A percentile compares a stretch with the other conserved stretches of the same genome.
phyloP scores from a whole-genome alignment of 768 basidiomycete genomes.

The Boletus speciosus region DNA sequence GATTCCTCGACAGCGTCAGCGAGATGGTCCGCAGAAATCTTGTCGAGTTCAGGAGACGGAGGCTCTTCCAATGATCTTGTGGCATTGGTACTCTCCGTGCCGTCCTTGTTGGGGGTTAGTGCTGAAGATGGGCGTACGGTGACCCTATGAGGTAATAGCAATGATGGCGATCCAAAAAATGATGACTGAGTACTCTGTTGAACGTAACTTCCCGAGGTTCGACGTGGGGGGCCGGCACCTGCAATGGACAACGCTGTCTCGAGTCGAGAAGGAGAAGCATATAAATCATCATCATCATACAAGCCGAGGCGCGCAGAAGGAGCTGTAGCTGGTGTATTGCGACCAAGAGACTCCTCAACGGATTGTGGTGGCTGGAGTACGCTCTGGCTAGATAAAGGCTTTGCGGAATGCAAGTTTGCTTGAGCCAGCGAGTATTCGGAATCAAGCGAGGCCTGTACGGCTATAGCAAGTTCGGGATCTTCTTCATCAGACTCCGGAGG shows the following conservation, averaged over 20 bases:
- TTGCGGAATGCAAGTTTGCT: background rate
- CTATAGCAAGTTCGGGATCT: constrained; percentile 56
- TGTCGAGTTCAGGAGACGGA: background rate
- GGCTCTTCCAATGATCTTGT: constrained; percentile 4
- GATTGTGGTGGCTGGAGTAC: constrained; percentile 5
- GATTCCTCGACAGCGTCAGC: constrained; percentile 5
- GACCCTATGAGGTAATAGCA: constrained; percentile 24
- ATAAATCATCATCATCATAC: constrained; percentile 41
- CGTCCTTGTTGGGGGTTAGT: background rate
- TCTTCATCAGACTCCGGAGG: constrained; percentile 38
- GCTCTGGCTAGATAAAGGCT: constrained; percentile 5
- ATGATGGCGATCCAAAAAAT: constrained; percentile 38
- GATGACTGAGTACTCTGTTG: constrained; percentile 19
- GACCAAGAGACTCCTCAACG: background rate
- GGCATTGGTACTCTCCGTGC: background rate
- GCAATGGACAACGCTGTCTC: constrained; percentile 68
- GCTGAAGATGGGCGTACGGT: background rate
- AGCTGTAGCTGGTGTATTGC: background rate
- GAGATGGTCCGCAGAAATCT: background rate
- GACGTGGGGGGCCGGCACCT: constrained; percentile 45
- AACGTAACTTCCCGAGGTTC: constrained; percentile 7
- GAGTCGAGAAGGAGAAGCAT: constrained; percentile 52
- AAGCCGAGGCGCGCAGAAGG: background rate
- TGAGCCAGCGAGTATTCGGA: constrained; percentile 3
- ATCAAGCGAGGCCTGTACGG: constrained; percentile 60